Base-by-base conservation (phyloP, 495 filamentous ascomycete genomes). In the Staphylotrichum longicolle region DNA sequence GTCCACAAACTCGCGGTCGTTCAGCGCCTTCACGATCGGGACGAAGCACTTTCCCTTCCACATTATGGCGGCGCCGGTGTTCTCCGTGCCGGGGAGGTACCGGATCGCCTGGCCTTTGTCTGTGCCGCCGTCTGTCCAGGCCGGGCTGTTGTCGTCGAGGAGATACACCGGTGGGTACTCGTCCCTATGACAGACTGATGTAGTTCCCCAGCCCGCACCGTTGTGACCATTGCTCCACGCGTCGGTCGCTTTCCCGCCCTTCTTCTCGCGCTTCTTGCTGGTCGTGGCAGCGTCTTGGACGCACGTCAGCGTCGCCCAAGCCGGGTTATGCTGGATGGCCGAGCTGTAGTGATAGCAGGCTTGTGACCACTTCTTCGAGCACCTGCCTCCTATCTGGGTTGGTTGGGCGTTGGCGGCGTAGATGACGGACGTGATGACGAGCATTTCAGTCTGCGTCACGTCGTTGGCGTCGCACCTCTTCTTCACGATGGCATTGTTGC, bases 131-230 rank as follows among this genome's bases (percentile, higher is more conserved):
- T 45, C 15, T 5, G 34, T 15, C 30, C 7, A 30, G 42, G 15
- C 46, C 35, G 45, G 14, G 15, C 14, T 7, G 9, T 32, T 40
- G 9, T 30, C 35, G 14, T 32, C 20, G 8, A 62, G 46, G 11
- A 62, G 48, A 42, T 62, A 62, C 9, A n/a, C n/a, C 5, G 60
- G 60, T 7, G 60, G 60, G 34, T 49, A 62, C 53, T 62, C 60
- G 45, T 62, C 60, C 33, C 33, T 20, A 5, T 54, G 11, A 49
- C 58, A 61, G 30, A 27, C 20, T 27, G 20, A 27, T 27, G 20
- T 27, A 27, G 20, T 27, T 27, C 20, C 20, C 20, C 20, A 27
- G 20, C 20, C 20, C 20, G 20, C 20, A 27, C 20, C 20, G 20
- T 27, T 27, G 20, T 27, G 20, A 1, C 20, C 20, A 27, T 27